Conservation (phyloP, 1,284 basidiomycete genomes). For the Entoloma clypeatum region DNA sequence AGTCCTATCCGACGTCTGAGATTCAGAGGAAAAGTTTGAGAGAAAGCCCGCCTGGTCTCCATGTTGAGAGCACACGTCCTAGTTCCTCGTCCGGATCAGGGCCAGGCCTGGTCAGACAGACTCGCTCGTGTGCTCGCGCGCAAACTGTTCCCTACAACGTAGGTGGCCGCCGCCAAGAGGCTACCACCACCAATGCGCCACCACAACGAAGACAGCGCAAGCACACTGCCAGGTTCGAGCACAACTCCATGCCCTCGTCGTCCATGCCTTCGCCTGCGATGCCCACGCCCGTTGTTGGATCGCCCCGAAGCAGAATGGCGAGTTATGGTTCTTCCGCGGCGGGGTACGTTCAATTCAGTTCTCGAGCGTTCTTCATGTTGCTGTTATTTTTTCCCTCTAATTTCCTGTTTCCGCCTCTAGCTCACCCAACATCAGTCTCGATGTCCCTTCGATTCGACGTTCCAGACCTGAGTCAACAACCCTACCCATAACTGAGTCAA, state of each 20-base stretch:
- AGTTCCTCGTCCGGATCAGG: conserved; percentile 15
- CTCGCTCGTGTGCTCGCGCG: conserved; percentile 13
- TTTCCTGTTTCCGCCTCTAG: conserved; percentile 11
- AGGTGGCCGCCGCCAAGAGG: conserved; percentile 20
- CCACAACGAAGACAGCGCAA: conserved; percentile 12
- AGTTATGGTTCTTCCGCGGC: conserved; percentile 17
- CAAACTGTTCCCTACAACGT: conserved; percentile 19
- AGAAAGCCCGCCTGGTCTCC: conserved; percentile 11
- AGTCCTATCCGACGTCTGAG: conserved; percentile 22
- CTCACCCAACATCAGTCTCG: conserved; percentile 18
- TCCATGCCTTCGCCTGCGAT: conserved; percentile 18
- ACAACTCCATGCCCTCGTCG: conserved; percentile 14
- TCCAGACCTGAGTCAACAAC: conserved; percentile 7
- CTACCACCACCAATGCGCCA: conserved; percentile 11
- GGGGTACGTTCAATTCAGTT: conserved; percentile 18
- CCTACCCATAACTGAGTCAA: no score
- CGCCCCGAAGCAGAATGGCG: conserved; percentile 11
- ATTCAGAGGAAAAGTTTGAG: conserved; percentile 22
- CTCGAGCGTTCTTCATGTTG: conserved; percentile 1
- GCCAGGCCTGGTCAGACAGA: conserved; percentile 14
- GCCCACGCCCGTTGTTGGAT: conserved; percentile 2
- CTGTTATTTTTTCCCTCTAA: conserved; percentile 6
- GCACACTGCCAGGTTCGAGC: conserved; percentile 17
- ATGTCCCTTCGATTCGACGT: no score
- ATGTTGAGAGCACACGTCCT: conserved; percentile 15